Evolutionary conservation across 345 rosid genomes (phyloP).

Genomic region (Melaleuca alternifolia): DNA sequence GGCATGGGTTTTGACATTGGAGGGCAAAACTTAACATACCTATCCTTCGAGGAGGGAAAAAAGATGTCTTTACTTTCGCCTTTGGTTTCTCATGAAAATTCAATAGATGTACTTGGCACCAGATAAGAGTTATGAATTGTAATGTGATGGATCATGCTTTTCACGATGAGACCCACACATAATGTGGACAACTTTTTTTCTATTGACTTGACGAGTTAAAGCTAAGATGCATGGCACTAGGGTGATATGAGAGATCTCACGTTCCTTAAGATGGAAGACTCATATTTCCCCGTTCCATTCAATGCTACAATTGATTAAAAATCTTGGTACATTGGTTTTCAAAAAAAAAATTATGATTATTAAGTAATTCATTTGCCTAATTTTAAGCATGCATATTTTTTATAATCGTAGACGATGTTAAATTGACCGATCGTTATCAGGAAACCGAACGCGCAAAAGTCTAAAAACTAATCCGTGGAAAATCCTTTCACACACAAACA

Average conservation of each 20-base stretch:
- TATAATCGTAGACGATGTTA: too few relatives aligned
- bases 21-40: background rate
- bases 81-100: background rate
- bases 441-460: too few relatives aligned
- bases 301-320: background rate
- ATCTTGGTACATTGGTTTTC: rapidly evolving
- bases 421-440: too few relatives aligned
- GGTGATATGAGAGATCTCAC: background rate
- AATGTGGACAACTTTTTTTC: background rate
- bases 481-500: too few relatives aligned
- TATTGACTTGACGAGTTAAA: background rate
- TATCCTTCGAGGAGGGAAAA: background rate
- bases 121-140: background rate
- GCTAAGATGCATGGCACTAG: background rate
- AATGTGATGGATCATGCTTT: background rate
- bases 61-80: background rate
- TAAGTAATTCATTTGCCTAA: background rate
- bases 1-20: background rate
- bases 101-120: background rate
- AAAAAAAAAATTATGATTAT: background rate
- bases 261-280: background rate
- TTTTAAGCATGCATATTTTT: background rate
- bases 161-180: too few relatives aligned
- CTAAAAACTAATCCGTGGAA: background rate
- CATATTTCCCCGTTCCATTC: too few relatives aligned